Conservation (phyloP, 345 rosid species). For the Tarenaya hassleriana region DNA sequence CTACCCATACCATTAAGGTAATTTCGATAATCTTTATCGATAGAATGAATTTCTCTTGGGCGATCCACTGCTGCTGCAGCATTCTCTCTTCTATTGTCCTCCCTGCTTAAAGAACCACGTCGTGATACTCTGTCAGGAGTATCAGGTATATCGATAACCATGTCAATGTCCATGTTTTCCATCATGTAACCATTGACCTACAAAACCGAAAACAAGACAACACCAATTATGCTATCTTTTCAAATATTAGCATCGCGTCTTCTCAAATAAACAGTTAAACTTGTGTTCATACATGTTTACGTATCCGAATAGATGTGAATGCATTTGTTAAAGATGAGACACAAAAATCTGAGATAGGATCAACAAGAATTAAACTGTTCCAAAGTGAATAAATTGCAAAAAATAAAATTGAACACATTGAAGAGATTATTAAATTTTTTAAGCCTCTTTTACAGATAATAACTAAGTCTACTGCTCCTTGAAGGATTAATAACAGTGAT, state of each 20-base stretch:
- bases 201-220: not conserved
- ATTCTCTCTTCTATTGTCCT: slow-evolving; percentile 29
- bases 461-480: too few species aligned
- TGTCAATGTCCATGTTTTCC: slow-evolving; percentile 73
- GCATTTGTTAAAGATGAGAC: too few species aligned
- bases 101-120: slow-evolving; percentile 19
- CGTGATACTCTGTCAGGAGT: slow-evolving; percentile 65
- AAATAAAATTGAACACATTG: too few species aligned
- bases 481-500: too few species aligned
- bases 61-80: slow-evolving; percentile 31
- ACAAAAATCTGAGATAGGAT: too few species aligned
- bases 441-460: too few species aligned
- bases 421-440: too few species aligned
- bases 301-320: not conserved
- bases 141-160: slow-evolving; percentile 54
- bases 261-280: not conserved
- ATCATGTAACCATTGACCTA: slow-evolving; percentile 28
- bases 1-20: slow-evolving; percentile 24
- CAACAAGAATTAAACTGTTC: too few species aligned
- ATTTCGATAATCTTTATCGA: slow-evolving; percentile 30
- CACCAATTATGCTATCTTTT: slow-evolving; percentile 5
- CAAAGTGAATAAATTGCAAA: too few species aligned
- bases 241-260: not conserved
- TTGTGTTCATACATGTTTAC: not conserved
- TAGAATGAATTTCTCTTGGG: slow-evolving; percentile 25